Conservation (phyloP, 768 basidiomycete genomes). For the Hygrocybe coccinea region DNA sequence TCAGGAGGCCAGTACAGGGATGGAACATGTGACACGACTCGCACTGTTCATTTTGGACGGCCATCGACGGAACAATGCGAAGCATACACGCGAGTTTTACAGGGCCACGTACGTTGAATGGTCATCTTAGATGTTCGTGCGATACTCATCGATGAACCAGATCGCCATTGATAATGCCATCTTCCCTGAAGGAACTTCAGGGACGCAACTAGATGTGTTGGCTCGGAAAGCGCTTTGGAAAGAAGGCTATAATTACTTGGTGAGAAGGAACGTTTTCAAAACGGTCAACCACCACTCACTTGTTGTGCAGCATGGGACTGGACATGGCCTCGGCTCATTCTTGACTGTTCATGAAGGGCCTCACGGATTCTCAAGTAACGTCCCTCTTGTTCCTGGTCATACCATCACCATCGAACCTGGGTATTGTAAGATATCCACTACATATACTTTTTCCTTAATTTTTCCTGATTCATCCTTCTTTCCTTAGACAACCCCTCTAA, state of each 20-base stretch:
- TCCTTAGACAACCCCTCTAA: conserved; percentile 62
- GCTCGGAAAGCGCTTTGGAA: conserved; percentile 87
- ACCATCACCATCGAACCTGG: conserved; percentile 94
- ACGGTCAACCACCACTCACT: neutral
- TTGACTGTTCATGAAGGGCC: conserved; percentile 83
- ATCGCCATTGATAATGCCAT: conserved; percentile 88
- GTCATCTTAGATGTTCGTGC: conserved; percentile 17
- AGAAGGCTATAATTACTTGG: conserved; percentile 77
- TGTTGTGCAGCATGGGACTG: conserved; percentile 71
- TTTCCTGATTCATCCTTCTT: conserved; percentile 11
- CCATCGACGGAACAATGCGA: conserved; percentile 81
- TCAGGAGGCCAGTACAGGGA: conserved; percentile 88
- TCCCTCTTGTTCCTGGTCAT: conserved; percentile 77
- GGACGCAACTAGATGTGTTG: conserved; percentile 77
- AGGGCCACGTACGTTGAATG: conserved; percentile 77
- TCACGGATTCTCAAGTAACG: conserved; percentile 65
- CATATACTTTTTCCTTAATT: conserved; percentile 5
- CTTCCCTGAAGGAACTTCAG: conserved; percentile 88
- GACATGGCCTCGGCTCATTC: conserved; percentile 86
- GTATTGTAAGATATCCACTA: conserved; percentile 57
- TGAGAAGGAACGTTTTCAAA: conserved; percentile 29
- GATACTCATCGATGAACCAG: conserved; percentile 35
- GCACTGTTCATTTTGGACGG: conserved; percentile 83
- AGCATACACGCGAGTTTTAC: conserved; percentile 90
- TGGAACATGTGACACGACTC: conserved; percentile 83